Conservation (phyloP, 352 stramenopile species). For the Globisporangium perplexum region DNA sequence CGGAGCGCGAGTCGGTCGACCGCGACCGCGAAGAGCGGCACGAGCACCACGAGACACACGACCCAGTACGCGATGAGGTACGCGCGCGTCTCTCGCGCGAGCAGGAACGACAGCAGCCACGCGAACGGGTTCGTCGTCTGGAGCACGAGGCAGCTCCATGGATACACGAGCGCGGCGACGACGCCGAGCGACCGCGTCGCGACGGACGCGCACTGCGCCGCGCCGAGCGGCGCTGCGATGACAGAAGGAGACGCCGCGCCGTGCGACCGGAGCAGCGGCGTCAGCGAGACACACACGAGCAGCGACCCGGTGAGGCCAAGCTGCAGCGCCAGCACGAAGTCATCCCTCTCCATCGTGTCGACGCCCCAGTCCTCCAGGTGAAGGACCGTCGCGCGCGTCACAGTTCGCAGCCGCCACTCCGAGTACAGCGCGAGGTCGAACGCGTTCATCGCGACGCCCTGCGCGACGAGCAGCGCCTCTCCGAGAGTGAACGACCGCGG, state of each 20-base stretch:
- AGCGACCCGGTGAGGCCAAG: slow-evolving; percentile 46
- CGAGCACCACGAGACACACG: slow-evolving; percentile 35
- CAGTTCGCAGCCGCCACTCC: slow-evolving; percentile 24
- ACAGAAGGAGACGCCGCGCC: slow-evolving; percentile 34
- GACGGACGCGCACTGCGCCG: slow-evolving; percentile 22
- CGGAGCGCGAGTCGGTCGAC: slow-evolving; percentile 29
- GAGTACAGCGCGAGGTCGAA: slow-evolving; percentile 52
- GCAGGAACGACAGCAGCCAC: slow-evolving; percentile 54
- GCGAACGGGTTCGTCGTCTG: slow-evolving; percentile 46
- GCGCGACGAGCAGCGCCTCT: slow-evolving; percentile 58
- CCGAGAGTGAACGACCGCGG: slow-evolving; percentile 69
- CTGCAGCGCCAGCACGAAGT: slow-evolving; percentile 50
- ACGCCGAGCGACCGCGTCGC: slow-evolving; percentile 22
- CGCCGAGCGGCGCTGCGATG: slow-evolving; percentile 27
- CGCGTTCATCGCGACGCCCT: slow-evolving; percentile 42
- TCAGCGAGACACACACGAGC: slow-evolving; percentile 38
- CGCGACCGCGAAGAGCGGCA: slow-evolving; percentile 48
- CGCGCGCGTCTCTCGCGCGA: slow-evolving; percentile 21
- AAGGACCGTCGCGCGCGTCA: slow-evolving; percentile 6
- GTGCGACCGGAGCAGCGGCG: slow-evolving; percentile 36
- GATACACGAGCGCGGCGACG: slow-evolving; percentile 37
- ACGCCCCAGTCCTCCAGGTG: slow-evolving; percentile 18
- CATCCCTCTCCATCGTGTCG: slow-evolving; percentile 26
- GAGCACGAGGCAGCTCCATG: slow-evolving; percentile 64
- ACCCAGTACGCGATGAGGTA: slow-evolving; percentile 56